Evolutionary conservation across 116 monocot species (phyloP).

Genomic region (Phalaenopsis hybrid): DNA sequence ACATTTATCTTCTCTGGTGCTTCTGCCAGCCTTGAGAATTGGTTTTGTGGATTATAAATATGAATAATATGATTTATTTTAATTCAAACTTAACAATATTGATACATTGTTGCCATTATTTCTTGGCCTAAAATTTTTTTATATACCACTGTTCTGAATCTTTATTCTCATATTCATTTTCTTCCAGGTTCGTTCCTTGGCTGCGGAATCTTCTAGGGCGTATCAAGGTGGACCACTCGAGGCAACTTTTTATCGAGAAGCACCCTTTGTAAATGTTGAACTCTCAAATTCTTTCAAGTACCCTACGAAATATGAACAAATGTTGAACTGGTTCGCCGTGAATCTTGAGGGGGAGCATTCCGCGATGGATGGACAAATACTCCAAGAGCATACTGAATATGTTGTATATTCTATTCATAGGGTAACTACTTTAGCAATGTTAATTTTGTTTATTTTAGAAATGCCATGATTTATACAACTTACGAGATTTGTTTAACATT

Average conservation of each 20-base stretch:
- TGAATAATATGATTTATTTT: background rate
- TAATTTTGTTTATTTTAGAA: background rate
- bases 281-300: conserved; percentile 37
- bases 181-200: conserved; percentile 85
- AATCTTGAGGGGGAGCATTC: conserved; percentile 98
- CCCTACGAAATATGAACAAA: conserved; percentile 45
- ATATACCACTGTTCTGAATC: background rate
- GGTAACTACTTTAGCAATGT: conserved; percentile 33
- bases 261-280: conserved; percentile 22
- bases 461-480: background rate
- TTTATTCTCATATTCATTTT: conserved; percentile 2
- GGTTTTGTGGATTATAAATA: background rate
- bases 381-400: conserved; percentile 95
- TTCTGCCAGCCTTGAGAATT: background rate
- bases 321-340: conserved; percentile 89
- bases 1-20: background rate
- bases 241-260: conserved; percentile 69
- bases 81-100: background rate
- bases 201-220: conserved; percentile 89
- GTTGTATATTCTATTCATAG: conserved; percentile 89
- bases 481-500: background rate
- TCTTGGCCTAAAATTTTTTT: background rate
- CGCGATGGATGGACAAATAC: conserved; percentile 90
- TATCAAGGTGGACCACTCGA: conserved; percentile 88
- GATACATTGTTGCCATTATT: background rate